Evolutionary conservation across 345 rosid genomes (phyloP), one percentile per base, ranked within the genome.

Genomic region (Gossypium arboreum): DNA sequence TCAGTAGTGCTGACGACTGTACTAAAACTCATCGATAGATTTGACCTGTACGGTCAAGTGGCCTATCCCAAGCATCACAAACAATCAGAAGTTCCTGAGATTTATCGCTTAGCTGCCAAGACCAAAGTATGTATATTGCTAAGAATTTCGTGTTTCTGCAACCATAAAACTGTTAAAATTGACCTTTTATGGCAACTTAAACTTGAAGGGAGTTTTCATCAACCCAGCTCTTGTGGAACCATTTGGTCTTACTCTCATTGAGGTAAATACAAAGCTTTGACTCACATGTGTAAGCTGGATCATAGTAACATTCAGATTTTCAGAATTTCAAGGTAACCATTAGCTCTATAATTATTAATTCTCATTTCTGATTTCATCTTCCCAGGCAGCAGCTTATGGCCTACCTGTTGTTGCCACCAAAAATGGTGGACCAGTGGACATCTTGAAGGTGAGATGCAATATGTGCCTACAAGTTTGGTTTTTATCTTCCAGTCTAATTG

Each of bases 21-120:
- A 51, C 87, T 88, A 70, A 90, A 88, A 86, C 89, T 90, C 71
- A 83, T 90, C 16, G 92, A 88, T 84, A 88, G 78, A 78, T 88
- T 88, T 24, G 86, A 90, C 78, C 74, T 88, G 60, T 88, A 88
- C 52, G 94, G 94, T 83, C 92, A 85, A 73, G 91, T 88, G 27
- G 94, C 94, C 60, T 85, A 81, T 77, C 94, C 94, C 4, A 88
- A 90, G 81, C 94, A 90, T 79, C 94, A 90, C 79, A 90, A 85
- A 78, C 94, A 90, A 78, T 80, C 87, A 18, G 86, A 90, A 5
- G 94, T 90, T 75, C 92, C 94, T 3, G 88, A 88, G 34, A 90
- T 90, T 39, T 90, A 90, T 76, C 87, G 88, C 66, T 85, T 86
- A 50, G 94, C 94, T 48, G 92, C 91, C 41, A 90, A 88, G 75